phyloP scores from a whole-genome alignment of 306 rosid genomes.

The Morella rubra region DNA sequence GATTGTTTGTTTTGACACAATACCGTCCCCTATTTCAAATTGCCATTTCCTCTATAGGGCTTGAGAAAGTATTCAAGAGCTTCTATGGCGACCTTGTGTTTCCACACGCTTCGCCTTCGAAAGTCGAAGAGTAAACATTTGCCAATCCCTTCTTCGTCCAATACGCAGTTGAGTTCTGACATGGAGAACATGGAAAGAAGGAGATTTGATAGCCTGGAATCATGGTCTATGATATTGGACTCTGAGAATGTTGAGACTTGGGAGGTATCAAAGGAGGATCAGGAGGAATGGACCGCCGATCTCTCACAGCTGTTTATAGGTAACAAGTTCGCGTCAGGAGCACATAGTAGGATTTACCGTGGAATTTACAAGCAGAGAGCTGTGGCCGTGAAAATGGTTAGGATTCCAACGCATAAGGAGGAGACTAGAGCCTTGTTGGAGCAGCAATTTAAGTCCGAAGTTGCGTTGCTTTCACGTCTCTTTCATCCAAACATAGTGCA shows the following conservation, averaged over 20 bases:
- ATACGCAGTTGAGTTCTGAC: conserved; percentile 47
- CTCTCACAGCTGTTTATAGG: conserved; percentile 94
- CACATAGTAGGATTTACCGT: conserved; percentile 89
- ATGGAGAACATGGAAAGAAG: conserved; percentile 75
- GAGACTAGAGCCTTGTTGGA: conserved; percentile 73
- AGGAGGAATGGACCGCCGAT: conserved; percentile 94
- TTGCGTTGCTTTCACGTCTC: conserved; percentile 89
- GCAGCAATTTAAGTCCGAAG: conserved; percentile 91
- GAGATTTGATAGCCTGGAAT: conserved; percentile 94
- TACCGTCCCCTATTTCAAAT: not conserved
- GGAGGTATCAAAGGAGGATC: conserved; percentile 87
- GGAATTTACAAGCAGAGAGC: conserved; percentile 98
- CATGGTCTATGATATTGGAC: conserved; percentile 97
- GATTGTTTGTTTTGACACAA: conserved; percentile 41
- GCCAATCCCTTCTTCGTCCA: conserved; percentile 56
- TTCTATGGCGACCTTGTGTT: conserved; percentile 74
- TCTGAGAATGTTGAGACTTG: conserved; percentile 94
- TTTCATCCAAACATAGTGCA: conserved; percentile 93
- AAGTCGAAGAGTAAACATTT: conserved; percentile 67
- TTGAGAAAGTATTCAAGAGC: conserved; percentile 19
- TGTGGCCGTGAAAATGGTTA: conserved; percentile 97
- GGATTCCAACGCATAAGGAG: conserved; percentile 75
- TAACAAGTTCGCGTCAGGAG: conserved; percentile 94
- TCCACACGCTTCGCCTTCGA: conserved; percentile 53
- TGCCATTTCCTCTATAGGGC: conserved; percentile 8